Conservation (phyloP, 2,329 filamentous ascomycete species). For the Pochonia chlamydosporia region DNA sequence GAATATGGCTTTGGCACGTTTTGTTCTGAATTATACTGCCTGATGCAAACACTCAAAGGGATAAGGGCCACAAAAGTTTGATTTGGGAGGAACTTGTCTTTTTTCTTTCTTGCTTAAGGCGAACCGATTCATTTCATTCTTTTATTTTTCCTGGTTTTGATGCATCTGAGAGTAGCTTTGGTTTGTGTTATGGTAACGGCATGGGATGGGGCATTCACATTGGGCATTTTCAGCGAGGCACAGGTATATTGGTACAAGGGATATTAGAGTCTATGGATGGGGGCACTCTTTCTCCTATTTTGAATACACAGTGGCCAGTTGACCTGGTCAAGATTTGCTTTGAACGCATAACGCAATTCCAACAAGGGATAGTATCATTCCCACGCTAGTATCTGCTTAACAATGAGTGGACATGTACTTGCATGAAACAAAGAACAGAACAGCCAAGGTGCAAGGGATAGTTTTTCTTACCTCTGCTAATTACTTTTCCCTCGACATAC, state of each 20-base stretch:
- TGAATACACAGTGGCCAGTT: neutral
- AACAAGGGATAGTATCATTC: slow-evolving; percentile 70
- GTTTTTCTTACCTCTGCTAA: slow-evolving; percentile 59
- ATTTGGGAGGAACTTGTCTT: neutral
- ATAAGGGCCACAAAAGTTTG: neutral
- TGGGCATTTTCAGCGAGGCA: neutral
- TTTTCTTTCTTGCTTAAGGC: too few relatives aligned
- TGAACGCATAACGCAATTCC: slow-evolving; percentile 83
- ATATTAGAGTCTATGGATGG: neutral
- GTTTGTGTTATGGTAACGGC: too few relatives aligned
- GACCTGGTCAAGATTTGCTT: slow-evolving; percentile 40
- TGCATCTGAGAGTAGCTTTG: neutral
- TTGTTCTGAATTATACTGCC: neutral
- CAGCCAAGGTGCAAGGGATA: neutral
- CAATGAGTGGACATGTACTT: neutral
- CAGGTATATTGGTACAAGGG: neutral
- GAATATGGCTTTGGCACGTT: neutral
- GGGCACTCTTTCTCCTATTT: neutral
- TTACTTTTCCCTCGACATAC: slow-evolving; percentile 89
- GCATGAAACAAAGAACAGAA: neutral
- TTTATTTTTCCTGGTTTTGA: neutral
- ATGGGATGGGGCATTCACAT: slow-evolving; percentile 10
- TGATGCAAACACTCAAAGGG: neutral
- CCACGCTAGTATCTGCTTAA: slow-evolving; percentile 80
- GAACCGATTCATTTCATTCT: too few relatives aligned